Evolutionary conservation across 345 rosid genomes (phyloP).

Genomic region (Eucalyptus curtisii): DNA sequence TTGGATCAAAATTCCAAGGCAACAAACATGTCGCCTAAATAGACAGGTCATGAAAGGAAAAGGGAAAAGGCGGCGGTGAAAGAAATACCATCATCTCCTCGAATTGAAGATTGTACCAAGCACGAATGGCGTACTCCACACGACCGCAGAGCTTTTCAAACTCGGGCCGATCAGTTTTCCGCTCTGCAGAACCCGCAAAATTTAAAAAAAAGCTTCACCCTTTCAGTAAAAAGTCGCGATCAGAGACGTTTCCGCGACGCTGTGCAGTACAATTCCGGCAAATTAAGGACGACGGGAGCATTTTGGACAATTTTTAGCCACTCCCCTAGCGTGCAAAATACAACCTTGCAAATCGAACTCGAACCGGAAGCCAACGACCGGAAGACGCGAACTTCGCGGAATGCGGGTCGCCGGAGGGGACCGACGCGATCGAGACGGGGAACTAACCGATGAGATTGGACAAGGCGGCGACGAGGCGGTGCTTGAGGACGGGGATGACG

Average conservation of each 20-base stretch:
- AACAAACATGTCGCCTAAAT: not conserved
- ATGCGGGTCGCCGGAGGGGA: not conserved
- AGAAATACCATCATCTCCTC: conserved; percentile 54
- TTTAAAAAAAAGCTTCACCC: not conserved
- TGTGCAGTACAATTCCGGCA: not conserved
- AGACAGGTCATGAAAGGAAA: not conserved
- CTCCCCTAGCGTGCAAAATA: not conserved
- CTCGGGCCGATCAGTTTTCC: conserved; percentile 23
- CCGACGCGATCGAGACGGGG: not conserved
- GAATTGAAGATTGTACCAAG: conserved; percentile 64
- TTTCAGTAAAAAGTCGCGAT: not conserved
- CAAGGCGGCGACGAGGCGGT: conserved; percentile 31
- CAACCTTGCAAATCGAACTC: not conserved
- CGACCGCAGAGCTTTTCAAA: conserved; percentile 51
- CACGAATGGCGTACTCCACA: conserved; percentile 56
- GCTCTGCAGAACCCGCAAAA: conserved; percentile 4
- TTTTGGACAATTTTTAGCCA: not conserved
- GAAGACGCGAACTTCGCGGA: not conserved
- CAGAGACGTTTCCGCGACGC: not conserved
- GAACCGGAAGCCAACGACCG: not conserved
- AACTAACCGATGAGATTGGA: conserved; percentile 28
- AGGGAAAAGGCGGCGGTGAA: not conserved
- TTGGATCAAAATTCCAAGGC: not conserved
- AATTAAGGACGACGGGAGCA: not conserved
- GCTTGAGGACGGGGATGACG: conserved; percentile 64